These are phyloP conservation scores for Mortierella sp. DNA, from an alignment of 371 early-diverging fungal genomes.

Conservation along the genomic window DNA sequence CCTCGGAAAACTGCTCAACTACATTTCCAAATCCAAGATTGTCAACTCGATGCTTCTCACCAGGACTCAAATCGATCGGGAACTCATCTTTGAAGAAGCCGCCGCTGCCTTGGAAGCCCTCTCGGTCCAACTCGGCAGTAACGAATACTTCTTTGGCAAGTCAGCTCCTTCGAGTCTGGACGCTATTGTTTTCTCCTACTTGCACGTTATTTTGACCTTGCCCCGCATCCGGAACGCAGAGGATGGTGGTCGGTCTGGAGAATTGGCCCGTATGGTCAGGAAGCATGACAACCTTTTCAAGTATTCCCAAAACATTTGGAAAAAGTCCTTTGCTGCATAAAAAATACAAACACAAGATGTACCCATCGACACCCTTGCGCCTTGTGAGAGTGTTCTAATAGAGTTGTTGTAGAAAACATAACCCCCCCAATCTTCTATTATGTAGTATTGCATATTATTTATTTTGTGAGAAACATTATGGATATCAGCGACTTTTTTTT, in stretches of 20 bases:
- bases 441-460: neutral
- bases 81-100: conserved; percentile 56
- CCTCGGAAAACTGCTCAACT: conserved; percentile 30
- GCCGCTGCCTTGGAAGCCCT: conserved; percentile 42
- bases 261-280: conserved; percentile 50
- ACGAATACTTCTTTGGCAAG: conserved; percentile 54
- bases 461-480: neutral
- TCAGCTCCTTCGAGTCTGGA: conserved; percentile 42
- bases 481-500: neutral
- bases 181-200: conserved; percentile 49
- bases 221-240: conserved; percentile 37
- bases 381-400: neutral
- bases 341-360: too few relatives aligned
- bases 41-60: conserved; percentile 49
- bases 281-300: conserved; percentile 50
- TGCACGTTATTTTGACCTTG: conserved; percentile 52
- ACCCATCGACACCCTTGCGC: neutral
- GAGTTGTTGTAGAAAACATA: neutral
- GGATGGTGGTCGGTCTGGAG: conserved; percentile 44
- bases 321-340: conserved; percentile 40
- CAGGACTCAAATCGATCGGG: conserved; percentile 53
- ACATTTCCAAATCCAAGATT: conserved; percentile 34
- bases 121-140: conserved; percentile 31
- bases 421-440: neutral
- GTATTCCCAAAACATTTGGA: conserved; percentile 54